Evolutionary conservation across 148 eudicot species (phyloP), one percentile per base, ranked within the genome.

Genomic region (Rhododendron ovatum): DNA sequence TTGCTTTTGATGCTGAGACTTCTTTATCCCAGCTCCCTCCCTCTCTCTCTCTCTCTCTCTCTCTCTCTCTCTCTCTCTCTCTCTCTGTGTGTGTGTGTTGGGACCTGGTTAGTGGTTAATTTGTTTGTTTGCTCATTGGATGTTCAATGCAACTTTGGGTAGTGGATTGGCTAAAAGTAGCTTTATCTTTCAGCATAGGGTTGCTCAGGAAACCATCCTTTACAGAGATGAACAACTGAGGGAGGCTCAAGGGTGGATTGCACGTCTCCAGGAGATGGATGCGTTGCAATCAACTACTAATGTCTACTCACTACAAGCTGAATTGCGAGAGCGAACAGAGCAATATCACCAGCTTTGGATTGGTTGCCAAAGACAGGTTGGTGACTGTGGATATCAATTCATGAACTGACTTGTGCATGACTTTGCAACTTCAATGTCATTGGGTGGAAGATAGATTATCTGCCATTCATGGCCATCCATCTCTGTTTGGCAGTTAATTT

Each of bases 211-310:
- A 88, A 91, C 93, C 51, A 88, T 92, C 48, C 88, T 91, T 45
- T 91, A 85, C 86, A 98, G 94, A 91, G 99, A 98, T 88, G 98
- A 95, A 33, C 98, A 95, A 83, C 57, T 95, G 85, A 92, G 97
- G 88, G 98, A 98, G 26, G 96, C 98, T 79, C 98, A 95, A 85
- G 85, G 92, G 69, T 98, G 99, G 99, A 93, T 98, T 77, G 81
- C 93, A 47, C 91, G 96, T 61, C 92, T 89, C 80, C 99, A 94
- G 87, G 99, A 98, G 88, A 93, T 93, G 91, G 99, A 97, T 90
- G 95, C 86, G 35, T 85, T 98, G 90, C 95, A 95, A 82, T 91
- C 96, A 87, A 92, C 86, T 85, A 85, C 94, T 5, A 87, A 88
- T 83, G 90, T 88, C 84, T 86, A 90, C 84, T 83, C 92, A 9